Percentiles rank a stretch among this genome's conserved stretches.
phyloP scores from a whole-genome alignment of 2,329 filamentous ascomycete species.

The Sclerotinia minor region DNA sequence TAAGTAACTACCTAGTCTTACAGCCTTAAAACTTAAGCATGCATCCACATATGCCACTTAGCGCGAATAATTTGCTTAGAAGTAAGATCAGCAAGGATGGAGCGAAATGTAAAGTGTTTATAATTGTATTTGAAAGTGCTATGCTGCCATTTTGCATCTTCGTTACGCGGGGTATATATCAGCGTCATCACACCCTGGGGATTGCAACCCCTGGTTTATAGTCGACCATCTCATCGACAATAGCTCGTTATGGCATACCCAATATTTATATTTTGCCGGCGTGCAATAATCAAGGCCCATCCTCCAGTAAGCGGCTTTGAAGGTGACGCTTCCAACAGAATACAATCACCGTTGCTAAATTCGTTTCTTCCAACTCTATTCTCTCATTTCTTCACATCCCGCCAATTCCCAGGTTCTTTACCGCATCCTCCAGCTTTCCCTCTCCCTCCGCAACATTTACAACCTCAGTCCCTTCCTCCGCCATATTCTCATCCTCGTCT shows the following conservation, averaged over 20 bases:
- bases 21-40: too few relatives aligned
- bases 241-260: background rate
- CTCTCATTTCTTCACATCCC: background rate
- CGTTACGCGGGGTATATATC: background rate
- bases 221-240: background rate
- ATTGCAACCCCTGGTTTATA: background rate
- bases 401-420: slow-evolving; percentile 7
- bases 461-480: slow-evolving; percentile 25
- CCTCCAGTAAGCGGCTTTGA: too few relatives aligned
- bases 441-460: slow-evolving; percentile 14
- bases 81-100: too few relatives aligned
- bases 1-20: too few relatives aligned
- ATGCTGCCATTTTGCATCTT: background rate
- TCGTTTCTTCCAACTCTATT: background rate
- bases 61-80: too few relatives aligned
- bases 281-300: too few relatives aligned
- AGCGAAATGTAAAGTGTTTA: too few relatives aligned
- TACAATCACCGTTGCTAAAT: background rate
- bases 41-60: too few relatives aligned
- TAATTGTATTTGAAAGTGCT: background rate
- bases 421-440: background rate
- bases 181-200: background rate
- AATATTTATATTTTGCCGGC: too few relatives aligned
- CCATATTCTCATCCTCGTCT: slow-evolving; percentile 30
- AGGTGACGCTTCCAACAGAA: background rate